Evolutionary conservation across 2,329 filamentous ascomycete species (phyloP), one percentile per base, ranked within the genome.

Genomic region (Verticillium tricorpus): DNA sequence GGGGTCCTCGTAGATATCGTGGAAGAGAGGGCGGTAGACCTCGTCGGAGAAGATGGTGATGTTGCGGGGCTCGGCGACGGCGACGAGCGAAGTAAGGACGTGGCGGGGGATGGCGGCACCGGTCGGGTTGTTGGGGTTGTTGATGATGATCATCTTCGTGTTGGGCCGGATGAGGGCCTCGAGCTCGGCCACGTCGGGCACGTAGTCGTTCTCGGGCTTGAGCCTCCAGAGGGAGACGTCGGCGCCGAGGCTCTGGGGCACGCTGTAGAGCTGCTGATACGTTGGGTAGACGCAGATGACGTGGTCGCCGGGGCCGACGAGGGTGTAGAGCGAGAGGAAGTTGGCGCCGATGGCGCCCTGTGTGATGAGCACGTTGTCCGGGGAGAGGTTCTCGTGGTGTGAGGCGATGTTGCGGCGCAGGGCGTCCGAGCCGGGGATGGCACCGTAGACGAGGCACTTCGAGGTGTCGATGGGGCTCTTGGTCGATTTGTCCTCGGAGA

Each of bases 51-150:
- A 79, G 60, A 96, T 77, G 57, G 84, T 85, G 60, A 95, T 87
- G 60, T 82, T 80, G 40, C 85, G 82, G 40, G 83, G 76, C 60
- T 80, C 77, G 2, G 91, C 90, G 60, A 93, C 75, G 3, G 83
- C 78, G 40, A 91, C 77, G 64, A 95, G 82, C 3, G 81, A 69
- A 60, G 85, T 73, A 1, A 96, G 79, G 14, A 85, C 80, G 1
- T 80, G 72, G 55, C 81, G 85, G 0, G 87, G 85, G 19, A 92
- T 87, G 3, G 89, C 82, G 11, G 87, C 85, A 6, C 92, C 91
- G 0, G 89, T 93, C 0, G 92, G 92, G 69, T 96, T 96, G 74
- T 93, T 91, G 1, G 92, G 91, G 69, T 93, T 95, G 74, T 89
- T 87, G 70, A 81, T 70, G 11, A 82, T 74, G 59, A 84, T 82